Conservation (phyloP, 768 basidiomycete genomes). For the Kwoniella dendrophila region DNA sequence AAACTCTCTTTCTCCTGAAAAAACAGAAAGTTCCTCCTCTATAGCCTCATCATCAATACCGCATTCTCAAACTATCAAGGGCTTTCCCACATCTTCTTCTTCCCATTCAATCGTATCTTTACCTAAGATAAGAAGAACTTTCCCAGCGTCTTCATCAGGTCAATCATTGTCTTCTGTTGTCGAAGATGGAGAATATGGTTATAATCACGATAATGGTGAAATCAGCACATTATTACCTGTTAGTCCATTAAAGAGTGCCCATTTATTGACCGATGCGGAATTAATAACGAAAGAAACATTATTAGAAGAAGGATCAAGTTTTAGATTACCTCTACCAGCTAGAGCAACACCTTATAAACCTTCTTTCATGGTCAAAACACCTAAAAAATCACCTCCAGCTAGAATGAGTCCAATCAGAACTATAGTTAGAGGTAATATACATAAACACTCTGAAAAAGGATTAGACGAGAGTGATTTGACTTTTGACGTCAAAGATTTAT, state of each 20-base stretch:
- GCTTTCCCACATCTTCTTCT: conserved; percentile 7
- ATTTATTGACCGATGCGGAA: conserved; percentile 17
- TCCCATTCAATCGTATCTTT: background rate
- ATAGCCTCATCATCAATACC: background rate
- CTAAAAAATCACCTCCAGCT: conserved; percentile 6
- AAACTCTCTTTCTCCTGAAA: conserved; percentile 11
- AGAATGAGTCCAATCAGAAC: conserved; percentile 12
- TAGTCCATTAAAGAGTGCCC: conserved; percentile 21
- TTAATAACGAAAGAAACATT: conserved; percentile 14
- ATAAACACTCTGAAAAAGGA: background rate
- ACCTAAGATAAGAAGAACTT: conserved; percentile 21
- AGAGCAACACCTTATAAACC: conserved; percentile 2
- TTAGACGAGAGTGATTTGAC: conserved; percentile 27
- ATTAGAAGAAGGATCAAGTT: background rate
- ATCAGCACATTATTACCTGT: conserved; percentile 22
- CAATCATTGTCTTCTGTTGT: conserved; percentile 28
- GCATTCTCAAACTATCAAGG: background rate
- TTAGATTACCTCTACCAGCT: conserved; percentile 9
- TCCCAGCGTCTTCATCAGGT: conserved; percentile 38
- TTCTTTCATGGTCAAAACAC: conserved; percentile 4
- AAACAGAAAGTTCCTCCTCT: background rate
- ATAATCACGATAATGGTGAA: conserved; percentile 1
- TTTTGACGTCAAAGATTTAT: conserved; percentile 40
- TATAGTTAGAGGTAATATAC: background rate
- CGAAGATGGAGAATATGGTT: conserved; percentile 22